Base-by-base conservation (phyloP, 345 rosid genomes). In the Salix udensis region DNA sequence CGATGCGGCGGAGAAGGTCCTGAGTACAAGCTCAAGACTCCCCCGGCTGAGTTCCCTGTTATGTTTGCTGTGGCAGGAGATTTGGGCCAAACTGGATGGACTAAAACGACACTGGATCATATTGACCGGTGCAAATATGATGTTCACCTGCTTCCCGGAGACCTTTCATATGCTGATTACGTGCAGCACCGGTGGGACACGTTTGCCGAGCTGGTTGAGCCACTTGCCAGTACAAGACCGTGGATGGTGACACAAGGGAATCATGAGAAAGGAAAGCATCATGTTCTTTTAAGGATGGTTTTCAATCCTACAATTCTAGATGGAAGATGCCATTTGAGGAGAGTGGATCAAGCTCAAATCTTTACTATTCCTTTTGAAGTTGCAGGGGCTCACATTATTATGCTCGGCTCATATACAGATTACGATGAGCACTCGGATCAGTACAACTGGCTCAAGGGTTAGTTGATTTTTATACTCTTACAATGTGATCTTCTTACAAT, bases 221-320 rank as follows among this genome's bases (percentile, higher is more conserved):
- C 97, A 44, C 90, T 96, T 67, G 98, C 97, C 21, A 96, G 98
- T 78, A 85, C 94, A 26, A 90, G 89, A 82, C 97, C 99, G 0
- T 96, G 99, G 99, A 96, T 96, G 99, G 99, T 92, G 42, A 96
- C 99, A 1, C 79, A 94, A 82, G 99, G 97, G 68, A 96, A 96
- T 88, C 99, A 96, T 71, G 98, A 96, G 70, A 79, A 79, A 77
- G 77, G 99, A 96, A 87, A 78, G 15, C 79, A 90, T 96, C 77
- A 97, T 91, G 1, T 55, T 92, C 26, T 4, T 4, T 96, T 8
- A 86, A 81, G 52, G 92, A 90, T 85, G 93, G 88, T 2, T 96
- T 96, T 83, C 75, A 83, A 44, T 87, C 98, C 72, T 96, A 83
- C 40, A 92, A 94, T 85, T 85, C 94, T 21, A 89, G 98, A 80